These are phyloP conservation scores for Vigna trinervia DNA, from an alignment of 306 rosid genomes.

Conservation along the genomic window DNA sequence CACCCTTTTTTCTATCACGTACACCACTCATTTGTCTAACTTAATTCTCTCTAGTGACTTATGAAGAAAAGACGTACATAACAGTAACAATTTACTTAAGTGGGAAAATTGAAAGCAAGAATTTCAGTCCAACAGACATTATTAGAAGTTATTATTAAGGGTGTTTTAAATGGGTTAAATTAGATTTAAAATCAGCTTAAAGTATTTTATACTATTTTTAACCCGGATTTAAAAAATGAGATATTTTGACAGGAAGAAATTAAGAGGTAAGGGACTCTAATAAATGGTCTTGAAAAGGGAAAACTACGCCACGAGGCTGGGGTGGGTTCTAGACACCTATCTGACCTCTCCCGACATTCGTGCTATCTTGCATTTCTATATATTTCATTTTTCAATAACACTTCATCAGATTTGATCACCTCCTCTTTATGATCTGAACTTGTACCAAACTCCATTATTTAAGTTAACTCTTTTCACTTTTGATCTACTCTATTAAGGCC, in stretches of 20 bases:
- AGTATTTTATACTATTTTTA: too few species aligned
- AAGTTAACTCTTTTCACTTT: too few species aligned
- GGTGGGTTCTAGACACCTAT: slow-evolving; percentile 55
- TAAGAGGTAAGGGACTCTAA: slow-evolving; percentile 34
- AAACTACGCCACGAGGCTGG: slow-evolving; percentile 48
- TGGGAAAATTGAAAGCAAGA: background rate
- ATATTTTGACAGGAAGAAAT: slow-evolving; percentile 42
- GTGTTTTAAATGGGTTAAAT: too few species aligned
- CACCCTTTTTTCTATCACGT: slow-evolving; percentile 40
- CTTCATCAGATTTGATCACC: slow-evolving; percentile 28
- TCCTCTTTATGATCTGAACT: slow-evolving; percentile 25
- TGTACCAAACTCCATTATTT: slow-evolving; percentile 43
- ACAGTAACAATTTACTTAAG: background rate
- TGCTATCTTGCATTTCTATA: slow-evolving; percentile 38
- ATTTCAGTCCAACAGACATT: too few species aligned
- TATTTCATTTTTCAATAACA: slow-evolving; percentile 38
- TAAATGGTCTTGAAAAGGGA: slow-evolving; percentile 43
- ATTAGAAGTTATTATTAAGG: too few species aligned
- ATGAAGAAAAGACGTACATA: background rate
- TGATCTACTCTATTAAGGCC: slow-evolving; percentile 23
- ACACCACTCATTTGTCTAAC: slow-evolving; percentile 36
- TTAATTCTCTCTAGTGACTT: background rate
- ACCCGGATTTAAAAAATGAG: background rate
- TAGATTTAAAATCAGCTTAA: too few species aligned
- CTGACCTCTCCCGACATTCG: slow-evolving; percentile 61